phyloP scores from a whole-genome alignment of 768 basidiomycete genomes.

The Agaricus blazei region DNA sequence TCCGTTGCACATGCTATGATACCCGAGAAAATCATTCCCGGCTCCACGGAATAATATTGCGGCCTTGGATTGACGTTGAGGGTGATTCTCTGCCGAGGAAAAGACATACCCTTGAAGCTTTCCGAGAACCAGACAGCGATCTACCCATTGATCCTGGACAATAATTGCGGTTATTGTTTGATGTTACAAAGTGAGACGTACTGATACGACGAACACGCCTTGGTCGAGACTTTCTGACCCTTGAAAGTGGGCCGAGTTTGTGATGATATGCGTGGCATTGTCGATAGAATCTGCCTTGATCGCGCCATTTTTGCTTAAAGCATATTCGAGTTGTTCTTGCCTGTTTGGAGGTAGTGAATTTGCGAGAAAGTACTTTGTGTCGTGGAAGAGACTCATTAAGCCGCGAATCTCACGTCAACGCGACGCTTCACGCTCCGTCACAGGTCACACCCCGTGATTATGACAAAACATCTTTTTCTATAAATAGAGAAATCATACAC shows the following conservation, averaged over 20 bases:
- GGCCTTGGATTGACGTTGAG: slow-evolving; percentile 27
- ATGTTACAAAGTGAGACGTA: slow-evolving; percentile 16
- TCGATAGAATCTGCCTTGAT: slow-evolving; percentile 22
- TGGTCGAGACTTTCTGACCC: slow-evolving; percentile 43
- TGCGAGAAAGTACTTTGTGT: slow-evolving; percentile 43
- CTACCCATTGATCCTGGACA: slow-evolving; percentile 61
- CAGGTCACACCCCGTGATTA: not conserved
- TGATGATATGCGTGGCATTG: slow-evolving; percentile 40
- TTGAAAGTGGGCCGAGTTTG: slow-evolving; percentile 50
- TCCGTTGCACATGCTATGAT: slow-evolving; percentile 69
- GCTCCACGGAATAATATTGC: slow-evolving; percentile 71
- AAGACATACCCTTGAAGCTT: slow-evolving; percentile 49
- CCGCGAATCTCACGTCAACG: not conserved
- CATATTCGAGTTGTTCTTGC: slow-evolving; percentile 36
- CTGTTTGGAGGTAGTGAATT: slow-evolving; percentile 39
- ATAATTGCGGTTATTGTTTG: not conserved
- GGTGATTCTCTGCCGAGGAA: not conserved
- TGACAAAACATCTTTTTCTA: no score
- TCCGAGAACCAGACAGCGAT: slow-evolving; percentile 54
- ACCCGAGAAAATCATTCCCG: slow-evolving; percentile 77
- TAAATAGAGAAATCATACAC: not conserved
- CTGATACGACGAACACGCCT: slow-evolving; percentile 31
- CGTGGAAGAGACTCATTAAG: slow-evolving; percentile 28
- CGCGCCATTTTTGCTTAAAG: slow-evolving; percentile 53
- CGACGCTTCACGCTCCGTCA: not conserved